Percentiles rank a stretch among this genome's conserved stretches.
These are phyloP conservation scores for Ceratocystis huliohia DNA, from an alignment of 2,329 filamentous ascomycete species.

Conservation along the genomic window DNA sequence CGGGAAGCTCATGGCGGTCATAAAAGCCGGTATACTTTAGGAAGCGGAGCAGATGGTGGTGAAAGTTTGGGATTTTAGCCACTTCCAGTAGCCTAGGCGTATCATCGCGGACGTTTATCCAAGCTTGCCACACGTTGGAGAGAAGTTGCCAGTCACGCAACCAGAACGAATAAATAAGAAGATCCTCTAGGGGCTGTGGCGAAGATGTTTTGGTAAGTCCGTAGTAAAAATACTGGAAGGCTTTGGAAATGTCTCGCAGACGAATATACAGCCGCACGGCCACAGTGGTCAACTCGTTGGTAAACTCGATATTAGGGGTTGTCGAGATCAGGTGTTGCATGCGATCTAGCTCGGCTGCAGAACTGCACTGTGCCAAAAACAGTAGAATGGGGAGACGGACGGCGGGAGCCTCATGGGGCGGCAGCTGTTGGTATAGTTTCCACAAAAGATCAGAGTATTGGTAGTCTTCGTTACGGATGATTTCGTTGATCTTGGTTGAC, in stretches of 20 bases:
- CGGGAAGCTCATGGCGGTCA: not conserved
- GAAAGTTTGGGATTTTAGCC: conserved; percentile 17
- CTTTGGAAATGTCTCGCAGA: conserved; percentile 18
- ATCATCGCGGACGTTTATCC: conserved; percentile 15
- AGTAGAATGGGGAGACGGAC: conserved; percentile 14
- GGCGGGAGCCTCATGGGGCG: not conserved
- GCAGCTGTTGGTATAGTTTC: conserved; percentile 12
- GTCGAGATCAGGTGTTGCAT: conserved; percentile 19
- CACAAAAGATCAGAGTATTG: conserved; percentile 18
- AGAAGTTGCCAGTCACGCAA: conserved; percentile 18
- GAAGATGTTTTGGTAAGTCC: conserved; percentile 16
- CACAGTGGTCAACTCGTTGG: conserved; percentile 16
- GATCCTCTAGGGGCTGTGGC: conserved; percentile 18
- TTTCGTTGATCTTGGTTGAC: not conserved
- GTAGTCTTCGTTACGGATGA: conserved; percentile 18
- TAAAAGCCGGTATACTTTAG: conserved; percentile 14
- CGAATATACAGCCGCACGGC: conserved; percentile 20
- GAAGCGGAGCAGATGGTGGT: conserved; percentile 7
- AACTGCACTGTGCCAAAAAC: conserved; percentile 19
- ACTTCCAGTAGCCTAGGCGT: conserved; percentile 14
- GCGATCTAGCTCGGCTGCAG: conserved; percentile 18
- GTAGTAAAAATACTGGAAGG: conserved; percentile 18
- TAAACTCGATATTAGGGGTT: conserved; percentile 16
- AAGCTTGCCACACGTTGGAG: conserved; percentile 16
- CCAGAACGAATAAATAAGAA: conserved; percentile 20